These are phyloP conservation scores for Fusarium protoensiforme DNA, from an alignment of 2,329 filamentous ascomycete species.

Conservation along the genomic window DNA sequence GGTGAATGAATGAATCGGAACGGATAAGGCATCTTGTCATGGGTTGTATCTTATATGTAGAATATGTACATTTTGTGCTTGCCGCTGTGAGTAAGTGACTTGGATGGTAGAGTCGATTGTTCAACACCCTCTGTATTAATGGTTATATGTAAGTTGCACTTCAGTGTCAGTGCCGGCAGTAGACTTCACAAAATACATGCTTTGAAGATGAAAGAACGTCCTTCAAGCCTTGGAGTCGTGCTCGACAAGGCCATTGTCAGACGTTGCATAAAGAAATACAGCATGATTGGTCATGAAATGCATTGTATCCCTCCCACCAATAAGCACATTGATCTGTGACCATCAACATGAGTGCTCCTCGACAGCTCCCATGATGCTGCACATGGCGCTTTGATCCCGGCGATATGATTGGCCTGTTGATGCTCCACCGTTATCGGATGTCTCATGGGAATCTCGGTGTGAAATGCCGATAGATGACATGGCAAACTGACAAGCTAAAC, in stretches of 20 bases:
- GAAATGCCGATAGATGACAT: not conserved
- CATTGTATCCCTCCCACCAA: not conserved
- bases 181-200: not conserved
- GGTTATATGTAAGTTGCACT: not conserved
- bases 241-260: not conserved
- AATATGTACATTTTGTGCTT: not conserved
- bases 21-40: not conserved
- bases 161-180: not conserved
- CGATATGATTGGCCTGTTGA: not conserved
- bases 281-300: not conserved
- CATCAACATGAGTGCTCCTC: not conserved
- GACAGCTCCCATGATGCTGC: not conserved
- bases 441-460: not conserved
- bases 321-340: not conserved
- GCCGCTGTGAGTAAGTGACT: not conserved
- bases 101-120: not conserved
- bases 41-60: not conserved
- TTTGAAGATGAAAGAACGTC: not conserved
- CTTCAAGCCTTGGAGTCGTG: not conserved
- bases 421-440: not conserved
- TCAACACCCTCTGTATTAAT: not conserved
- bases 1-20: not conserved
- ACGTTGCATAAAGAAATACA: not conserved
- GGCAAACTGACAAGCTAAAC: not conserved
- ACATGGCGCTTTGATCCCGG: not conserved